A percentile compares a stretch with the other conserved stretches of the same genome.
Conservation (phyloP, 2,329 filamentous ascomycete genomes). For the Colletotrichum tanaceti region DNA sequence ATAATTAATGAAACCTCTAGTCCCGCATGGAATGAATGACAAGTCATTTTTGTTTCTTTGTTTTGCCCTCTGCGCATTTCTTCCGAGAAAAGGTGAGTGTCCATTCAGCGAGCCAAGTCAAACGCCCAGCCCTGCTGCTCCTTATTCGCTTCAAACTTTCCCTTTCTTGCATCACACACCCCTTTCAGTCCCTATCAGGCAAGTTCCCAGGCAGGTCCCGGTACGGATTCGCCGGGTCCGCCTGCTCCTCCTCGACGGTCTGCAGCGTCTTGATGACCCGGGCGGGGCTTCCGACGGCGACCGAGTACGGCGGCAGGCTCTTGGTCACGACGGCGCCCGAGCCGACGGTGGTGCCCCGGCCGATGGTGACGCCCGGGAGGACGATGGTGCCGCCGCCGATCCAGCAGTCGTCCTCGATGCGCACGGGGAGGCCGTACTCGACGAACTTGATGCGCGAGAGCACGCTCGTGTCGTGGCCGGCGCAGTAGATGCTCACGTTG, state of each 20-base stretch:
- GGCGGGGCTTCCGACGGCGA: conserved; percentile 53
- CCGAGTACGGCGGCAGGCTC: conserved; percentile 50
- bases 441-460: conserved; percentile 58
- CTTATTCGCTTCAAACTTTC: too few species aligned
- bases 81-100: too few species aligned
- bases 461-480: conserved; percentile 64
- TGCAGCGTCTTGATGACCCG: conserved; percentile 46
- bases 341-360: conserved; percentile 54
- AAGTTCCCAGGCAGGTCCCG: conserved; percentile 17
- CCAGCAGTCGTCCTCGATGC: conserved; percentile 61
- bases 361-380: conserved; percentile 56
- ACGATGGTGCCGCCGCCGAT: conserved; percentile 60
- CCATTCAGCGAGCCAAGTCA: too few species aligned
- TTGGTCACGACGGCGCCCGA: conserved; percentile 55
- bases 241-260: conserved; percentile 34
- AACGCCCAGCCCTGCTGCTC: too few species aligned
- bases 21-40: too few species aligned
- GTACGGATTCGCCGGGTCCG: conserved; percentile 28
- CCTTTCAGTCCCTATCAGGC: conserved; percentile 2
- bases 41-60: too few species aligned
- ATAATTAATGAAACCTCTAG: too few species aligned
- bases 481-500: conserved; percentile 63
- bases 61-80: too few species aligned
- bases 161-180: too few species aligned
- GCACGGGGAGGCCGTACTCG: conserved; percentile 61